Conservation (phyloP, 2,329 filamentous ascomycete genomes). For the Nothomitra cinnamomea region DNA sequence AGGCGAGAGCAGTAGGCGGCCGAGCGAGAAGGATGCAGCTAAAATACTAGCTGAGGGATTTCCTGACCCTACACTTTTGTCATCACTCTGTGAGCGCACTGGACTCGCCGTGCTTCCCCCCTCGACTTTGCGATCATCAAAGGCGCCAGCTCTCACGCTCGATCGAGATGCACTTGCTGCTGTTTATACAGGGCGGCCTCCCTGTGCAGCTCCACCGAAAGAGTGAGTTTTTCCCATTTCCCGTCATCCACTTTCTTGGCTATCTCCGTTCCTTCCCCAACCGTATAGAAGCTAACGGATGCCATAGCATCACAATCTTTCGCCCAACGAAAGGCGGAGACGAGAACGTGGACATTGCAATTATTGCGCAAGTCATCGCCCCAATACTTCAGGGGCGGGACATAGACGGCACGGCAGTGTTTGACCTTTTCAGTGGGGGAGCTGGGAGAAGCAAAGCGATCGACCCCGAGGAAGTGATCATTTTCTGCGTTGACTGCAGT, state of each 20-base stretch:
- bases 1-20: too few species aligned
- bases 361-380: conserved; percentile 20
- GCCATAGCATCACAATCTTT: conserved; percentile 16
- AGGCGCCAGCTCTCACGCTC: conserved; percentile 19
- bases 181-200: conserved; percentile 21
- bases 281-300: not conserved
- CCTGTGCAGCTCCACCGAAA: conserved; percentile 17
- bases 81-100: conserved; percentile 18
- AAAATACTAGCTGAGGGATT: conserved; percentile 12
- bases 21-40: too few species aligned
- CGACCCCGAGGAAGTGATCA: conserved; percentile 19
- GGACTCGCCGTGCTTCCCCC: conserved; percentile 18
- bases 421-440: conserved; percentile 18
- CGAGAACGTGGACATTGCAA: conserved; percentile 18
- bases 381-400: conserved; percentile 18
- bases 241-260: too few species aligned
- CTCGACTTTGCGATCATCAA: conserved; percentile 14
- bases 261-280: too few species aligned
- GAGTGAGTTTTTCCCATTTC: conserved; percentile 12
- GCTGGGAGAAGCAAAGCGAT: conserved; percentile 14
- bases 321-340: conserved; percentile 17
- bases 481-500: conserved; percentile 21
- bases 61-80: conserved; percentile 16
- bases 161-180: conserved; percentile 19
- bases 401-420: conserved; percentile 19